phyloP scores from a whole-genome alignment of 2,329 filamentous ascomycete species.

The Fusarium subglutinans region DNA sequence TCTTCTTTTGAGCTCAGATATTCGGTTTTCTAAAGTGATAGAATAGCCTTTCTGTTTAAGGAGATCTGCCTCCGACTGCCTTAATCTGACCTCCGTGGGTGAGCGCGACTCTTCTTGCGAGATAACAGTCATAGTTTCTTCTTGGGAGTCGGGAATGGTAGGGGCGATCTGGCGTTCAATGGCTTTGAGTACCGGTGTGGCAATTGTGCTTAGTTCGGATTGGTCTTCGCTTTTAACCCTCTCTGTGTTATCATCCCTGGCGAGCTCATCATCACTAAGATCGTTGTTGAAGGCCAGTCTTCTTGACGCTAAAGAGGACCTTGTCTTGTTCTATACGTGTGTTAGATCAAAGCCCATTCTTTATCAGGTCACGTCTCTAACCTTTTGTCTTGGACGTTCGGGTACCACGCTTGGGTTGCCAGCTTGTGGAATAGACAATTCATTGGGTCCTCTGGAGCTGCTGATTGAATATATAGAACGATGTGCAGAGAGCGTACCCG shows the following conservation, averaged over 20 bases:
- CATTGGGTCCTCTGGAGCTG: not conserved
- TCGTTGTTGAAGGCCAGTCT: fast-evolving
- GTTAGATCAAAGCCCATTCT: too few relatives aligned
- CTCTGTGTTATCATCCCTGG: fast-evolving
- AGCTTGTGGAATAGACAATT: not conserved
- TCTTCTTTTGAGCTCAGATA: not conserved
- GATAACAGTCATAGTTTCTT: fast-evolving
- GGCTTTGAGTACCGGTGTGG: fast-evolving
- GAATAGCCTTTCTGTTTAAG: not conserved
- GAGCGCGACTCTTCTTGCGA: fast-evolving
- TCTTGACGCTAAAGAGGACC: fast-evolving
- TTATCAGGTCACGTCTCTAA: too few relatives aligned
- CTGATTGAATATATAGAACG: not conserved
- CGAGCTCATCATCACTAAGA: not conserved
- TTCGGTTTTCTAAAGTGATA: not conserved
- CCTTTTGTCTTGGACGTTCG: not conserved
- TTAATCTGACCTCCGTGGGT: fast-evolving
- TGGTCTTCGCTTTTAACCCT: not conserved
- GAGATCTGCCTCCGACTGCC: not conserved
- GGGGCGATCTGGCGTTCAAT: fast-evolving
- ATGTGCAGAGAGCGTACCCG: fast-evolving
- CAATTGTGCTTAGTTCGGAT: not conserved
- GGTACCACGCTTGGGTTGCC: fast-evolving
- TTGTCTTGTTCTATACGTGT: too few relatives aligned
- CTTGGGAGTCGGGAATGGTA: fast-evolving